These are phyloP conservation scores for Ceratobasidium theobromae DNA, from an alignment of 1,284 basidiomycete genomes.

Conservation along the genomic window DNA sequence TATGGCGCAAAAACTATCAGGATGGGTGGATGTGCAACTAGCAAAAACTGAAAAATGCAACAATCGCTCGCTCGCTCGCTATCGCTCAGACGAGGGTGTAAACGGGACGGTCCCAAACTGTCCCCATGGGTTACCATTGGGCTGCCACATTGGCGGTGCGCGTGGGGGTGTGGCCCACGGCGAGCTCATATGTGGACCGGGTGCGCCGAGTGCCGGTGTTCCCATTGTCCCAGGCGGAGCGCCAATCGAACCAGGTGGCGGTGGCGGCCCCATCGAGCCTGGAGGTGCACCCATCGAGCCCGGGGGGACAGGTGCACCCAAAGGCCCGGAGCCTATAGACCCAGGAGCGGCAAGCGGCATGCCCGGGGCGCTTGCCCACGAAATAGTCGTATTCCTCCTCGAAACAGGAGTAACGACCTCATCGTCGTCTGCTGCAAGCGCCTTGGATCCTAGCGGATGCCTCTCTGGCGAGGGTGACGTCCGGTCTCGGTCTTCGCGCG, in stretches of 20 bases:
- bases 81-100: no score
- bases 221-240: no score
- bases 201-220: not conserved
- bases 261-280: not conserved
- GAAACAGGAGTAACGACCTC: slow-evolving; percentile 24
- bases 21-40: no score
- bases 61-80: no score
- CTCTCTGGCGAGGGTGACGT: slow-evolving; percentile 14
- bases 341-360: not conserved
- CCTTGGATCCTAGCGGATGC: slow-evolving; percentile 21
- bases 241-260: not conserved
- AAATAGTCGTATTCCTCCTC: slow-evolving; percentile 20
- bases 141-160: slow-evolving; percentile 20
- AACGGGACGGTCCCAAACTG: slow-evolving; percentile 24
- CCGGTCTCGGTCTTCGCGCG: slow-evolving; percentile 9
- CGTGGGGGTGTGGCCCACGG: slow-evolving; percentile 14
- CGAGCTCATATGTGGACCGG: not conserved
- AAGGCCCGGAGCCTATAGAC: not conserved
- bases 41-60: no score
- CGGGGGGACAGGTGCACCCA: not conserved
- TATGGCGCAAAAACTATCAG: no score
- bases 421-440: slow-evolving; percentile 26
- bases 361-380: slow-evolving; percentile 15
- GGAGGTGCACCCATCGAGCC: not conserved
- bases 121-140: slow-evolving; percentile 25